Evolutionary conservation across 371 early-diverging fungal genomes (phyloP).

Genomic region (Capillidium rhysosporum): DNA sequence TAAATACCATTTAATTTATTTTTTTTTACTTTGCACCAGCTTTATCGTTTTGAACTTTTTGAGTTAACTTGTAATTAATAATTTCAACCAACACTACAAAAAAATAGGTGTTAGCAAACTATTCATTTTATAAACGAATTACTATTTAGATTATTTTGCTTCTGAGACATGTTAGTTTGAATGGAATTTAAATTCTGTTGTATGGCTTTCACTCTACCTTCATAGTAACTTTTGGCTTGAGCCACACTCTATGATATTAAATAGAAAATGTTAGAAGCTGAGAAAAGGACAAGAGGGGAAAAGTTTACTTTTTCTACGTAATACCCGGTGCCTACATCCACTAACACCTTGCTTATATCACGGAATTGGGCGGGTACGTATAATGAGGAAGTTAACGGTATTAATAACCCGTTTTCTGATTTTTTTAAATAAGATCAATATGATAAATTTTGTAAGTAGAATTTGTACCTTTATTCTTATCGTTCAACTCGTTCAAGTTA

Average conservation of each 20-base stretch:
- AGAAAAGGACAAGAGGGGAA: neutral
- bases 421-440: neutral
- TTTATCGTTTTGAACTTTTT: too few relatives aligned
- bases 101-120: too few relatives aligned
- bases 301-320: constrained; percentile 67
- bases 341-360: constrained; percentile 64
- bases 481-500: constrained; percentile 14
- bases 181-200: constrained; percentile 48
- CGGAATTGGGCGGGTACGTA: constrained; percentile 75
- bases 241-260: constrained; percentile 22
- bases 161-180: constrained; percentile 48
- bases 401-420: constrained; percentile 6
- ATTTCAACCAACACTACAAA: too few relatives aligned
- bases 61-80: too few relatives aligned
- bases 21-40: too few relatives aligned
- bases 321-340: constrained; percentile 93
- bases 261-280: neutral
- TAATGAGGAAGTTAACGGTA: constrained; percentile 11
- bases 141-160: constrained; percentile 56
- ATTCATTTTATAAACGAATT: constrained; percentile 4
- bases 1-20: too few relatives aligned
- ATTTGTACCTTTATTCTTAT: constrained; percentile 2
- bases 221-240: constrained; percentile 58
- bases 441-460: neutral
- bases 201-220: constrained; percentile 48